phyloP scores from a whole-genome alignment of 768 basidiomycete species.

The Cantharellus cinnabarinus region DNA sequence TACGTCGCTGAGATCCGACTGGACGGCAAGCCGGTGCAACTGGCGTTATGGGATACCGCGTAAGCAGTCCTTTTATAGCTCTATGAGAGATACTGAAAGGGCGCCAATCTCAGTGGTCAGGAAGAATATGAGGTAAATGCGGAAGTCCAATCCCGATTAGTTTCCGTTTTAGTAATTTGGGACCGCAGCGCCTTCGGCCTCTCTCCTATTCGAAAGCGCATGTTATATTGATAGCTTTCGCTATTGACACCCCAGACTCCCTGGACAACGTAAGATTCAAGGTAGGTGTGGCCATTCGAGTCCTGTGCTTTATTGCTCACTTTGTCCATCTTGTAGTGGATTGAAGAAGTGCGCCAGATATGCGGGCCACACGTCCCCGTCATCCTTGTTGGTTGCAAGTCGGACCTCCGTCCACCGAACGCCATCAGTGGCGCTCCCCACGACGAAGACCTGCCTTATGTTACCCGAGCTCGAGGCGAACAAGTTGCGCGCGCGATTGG shows the following conservation, averaged over 20 bases:
- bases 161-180: not conserved
- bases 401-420: conserved; percentile 56
- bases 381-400: conserved; percentile 90
- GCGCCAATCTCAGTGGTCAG: conserved; percentile 46
- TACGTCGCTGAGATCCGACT: conserved; percentile 96
- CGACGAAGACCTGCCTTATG: conserved; percentile 21
- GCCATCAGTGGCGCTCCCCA: conserved; percentile 9
- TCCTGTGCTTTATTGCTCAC: not conserved
- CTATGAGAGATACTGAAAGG: not conserved
- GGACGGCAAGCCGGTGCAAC: conserved; percentile 92
- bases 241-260: conserved; percentile 90
- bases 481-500: conserved; percentile 67
- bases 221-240: conserved; percentile 93
- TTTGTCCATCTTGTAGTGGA: conserved; percentile 46
- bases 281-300: conserved; percentile 23
- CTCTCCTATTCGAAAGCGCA: conserved; percentile 97
- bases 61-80: conserved; percentile 24
- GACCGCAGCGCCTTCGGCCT: conserved; percentile 61
- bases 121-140: conserved; percentile 83
- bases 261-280: conserved; percentile 89
- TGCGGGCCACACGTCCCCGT: conserved; percentile 87
- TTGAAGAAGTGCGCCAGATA: conserved; percentile 92
- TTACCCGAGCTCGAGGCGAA: conserved; percentile 65
- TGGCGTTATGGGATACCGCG: conserved; percentile 99
- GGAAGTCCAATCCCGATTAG: conserved; percentile 1